phyloP scores from a whole-genome alignment of 108 stramenopile species.

The Aureococcus anophagefferens region DNA sequence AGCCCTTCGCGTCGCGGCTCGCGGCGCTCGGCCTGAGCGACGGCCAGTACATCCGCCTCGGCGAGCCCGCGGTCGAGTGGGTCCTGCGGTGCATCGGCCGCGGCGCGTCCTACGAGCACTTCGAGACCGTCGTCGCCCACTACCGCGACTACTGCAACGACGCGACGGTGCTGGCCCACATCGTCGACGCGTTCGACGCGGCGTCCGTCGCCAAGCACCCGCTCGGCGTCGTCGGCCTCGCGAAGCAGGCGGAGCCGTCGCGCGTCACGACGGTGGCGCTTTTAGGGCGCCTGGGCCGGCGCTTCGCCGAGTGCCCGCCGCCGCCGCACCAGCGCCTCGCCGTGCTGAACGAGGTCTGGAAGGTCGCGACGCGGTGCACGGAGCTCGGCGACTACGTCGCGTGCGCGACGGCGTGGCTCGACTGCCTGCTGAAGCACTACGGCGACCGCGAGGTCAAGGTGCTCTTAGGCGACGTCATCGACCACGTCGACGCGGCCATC shows the following conservation, averaged over 20 bases:
- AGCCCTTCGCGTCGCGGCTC: constrained; percentile 5
- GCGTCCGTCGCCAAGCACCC: no score
- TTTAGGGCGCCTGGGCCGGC: constrained; percentile 6
- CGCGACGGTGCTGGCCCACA: constrained; percentile 26
- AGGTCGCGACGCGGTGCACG: constrained; percentile 12
- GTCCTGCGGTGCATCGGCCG: no score
- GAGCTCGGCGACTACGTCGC: constrained; percentile 8
- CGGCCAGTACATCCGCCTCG: constrained; percentile 30
- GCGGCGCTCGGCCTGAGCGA: constrained; percentile 3
- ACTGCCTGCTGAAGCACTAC: constrained; percentile 20
- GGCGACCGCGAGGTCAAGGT: constrained; percentile 6
- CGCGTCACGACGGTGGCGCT: constrained; percentile 6
- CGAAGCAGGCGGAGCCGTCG: no score
- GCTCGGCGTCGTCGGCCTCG: no score
- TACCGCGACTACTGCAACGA: constrained; percentile 25
- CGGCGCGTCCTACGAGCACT: constrained; percentile 1
- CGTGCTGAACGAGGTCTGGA: constrained; percentile 29
- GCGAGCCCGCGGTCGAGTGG: constrained; percentile 35
- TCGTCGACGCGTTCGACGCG: not conserved
- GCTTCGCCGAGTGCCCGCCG: constrained; percentile 14
- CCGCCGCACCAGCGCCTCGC: constrained; percentile 22
- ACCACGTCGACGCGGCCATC: constrained; percentile 7
- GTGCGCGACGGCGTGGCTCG: constrained; percentile 23
- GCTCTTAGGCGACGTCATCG: constrained; percentile 7
- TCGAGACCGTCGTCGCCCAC: constrained; percentile 13